Conservation (phyloP, 306 rosid genomes). For the Carpinus fangiana region DNA sequence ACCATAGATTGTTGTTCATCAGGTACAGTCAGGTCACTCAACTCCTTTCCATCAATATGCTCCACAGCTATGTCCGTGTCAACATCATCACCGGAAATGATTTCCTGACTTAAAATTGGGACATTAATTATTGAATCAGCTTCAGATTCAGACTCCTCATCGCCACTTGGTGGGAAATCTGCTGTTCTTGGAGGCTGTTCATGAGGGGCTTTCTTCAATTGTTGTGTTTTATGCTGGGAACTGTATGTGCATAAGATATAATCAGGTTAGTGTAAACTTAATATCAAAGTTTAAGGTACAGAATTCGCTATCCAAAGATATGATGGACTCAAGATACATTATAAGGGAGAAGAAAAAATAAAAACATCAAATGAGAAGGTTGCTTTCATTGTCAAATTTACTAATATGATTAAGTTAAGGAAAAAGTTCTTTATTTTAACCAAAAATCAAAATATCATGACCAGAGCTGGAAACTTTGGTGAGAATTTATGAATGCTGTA, state of each 20-base stretch:
- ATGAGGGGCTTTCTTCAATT: conserved; percentile 55
- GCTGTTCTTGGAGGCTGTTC: conserved; percentile 40
- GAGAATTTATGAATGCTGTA: not conserved
- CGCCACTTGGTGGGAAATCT: conserved; percentile 43
- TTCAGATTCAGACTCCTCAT: conserved; percentile 43
- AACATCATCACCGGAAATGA: conserved; percentile 26
- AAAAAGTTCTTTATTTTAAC: not conserved
- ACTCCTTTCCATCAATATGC: conserved; percentile 32
- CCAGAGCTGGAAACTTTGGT: not conserved
- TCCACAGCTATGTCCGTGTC: conserved; percentile 17
- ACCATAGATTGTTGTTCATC: conserved; percentile 49
- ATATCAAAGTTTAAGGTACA: not conserved
- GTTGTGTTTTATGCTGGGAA: conserved; percentile 56
- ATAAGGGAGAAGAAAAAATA: not conserved
- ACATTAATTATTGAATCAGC: conserved; percentile 26
- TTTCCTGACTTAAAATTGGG: conserved; percentile 41
- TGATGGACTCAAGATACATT: not conserved
- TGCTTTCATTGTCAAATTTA: not conserved
- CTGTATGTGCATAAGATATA: conserved; percentile 35
- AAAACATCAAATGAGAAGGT: not conserved
- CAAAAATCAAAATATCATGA: not conserved
- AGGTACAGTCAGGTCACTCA: conserved; percentile 23
- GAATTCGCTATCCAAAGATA: conserved; percentile 1
- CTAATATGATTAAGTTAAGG: not conserved
- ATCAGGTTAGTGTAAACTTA: conserved; percentile 4